phyloP scores from a whole-genome alignment of 306 rosid genomes.

The Lablab purpureus region DNA sequence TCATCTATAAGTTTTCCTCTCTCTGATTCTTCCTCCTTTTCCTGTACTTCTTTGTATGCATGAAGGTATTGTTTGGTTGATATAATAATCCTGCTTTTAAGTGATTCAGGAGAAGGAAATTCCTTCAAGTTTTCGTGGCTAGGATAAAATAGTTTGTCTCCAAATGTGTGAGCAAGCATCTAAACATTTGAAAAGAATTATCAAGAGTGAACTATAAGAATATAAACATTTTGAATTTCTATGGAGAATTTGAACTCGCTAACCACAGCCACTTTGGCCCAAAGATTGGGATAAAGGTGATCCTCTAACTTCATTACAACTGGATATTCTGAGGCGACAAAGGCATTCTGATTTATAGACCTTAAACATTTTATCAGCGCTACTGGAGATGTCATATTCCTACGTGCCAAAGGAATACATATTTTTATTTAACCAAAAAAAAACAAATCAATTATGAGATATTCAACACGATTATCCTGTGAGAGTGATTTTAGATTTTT shows the following conservation, averaged over 20 bases:
- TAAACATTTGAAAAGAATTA: slow-evolving; percentile 46
- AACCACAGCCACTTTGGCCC: slow-evolving; percentile 92
- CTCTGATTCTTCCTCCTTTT: slow-evolving; percentile 55
- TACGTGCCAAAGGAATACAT: slow-evolving; percentile 45
- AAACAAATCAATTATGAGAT: too few relatives aligned
- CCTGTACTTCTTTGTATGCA: slow-evolving; percentile 71
- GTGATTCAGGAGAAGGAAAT: slow-evolving; percentile 91
- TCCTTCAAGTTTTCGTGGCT: slow-evolving; percentile 71
- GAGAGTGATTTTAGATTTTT: too few relatives aligned
- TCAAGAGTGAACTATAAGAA: slow-evolving; percentile 41
- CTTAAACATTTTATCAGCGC: slow-evolving; percentile 79
- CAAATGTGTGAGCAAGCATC: slow-evolving; percentile 82
- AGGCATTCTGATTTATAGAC: slow-evolving; percentile 83
- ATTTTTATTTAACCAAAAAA: too few relatives aligned
- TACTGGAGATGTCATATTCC: slow-evolving; percentile 95
- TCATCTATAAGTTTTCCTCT: too few relatives aligned
- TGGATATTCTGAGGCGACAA: slow-evolving; percentile 83
- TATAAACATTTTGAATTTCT: slow-evolving; percentile 6
- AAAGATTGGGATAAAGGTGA: slow-evolving; percentile 94
- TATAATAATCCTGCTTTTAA: slow-evolving; percentile 77
- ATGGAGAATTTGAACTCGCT: slow-evolving; percentile 35
- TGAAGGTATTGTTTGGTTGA: too few relatives aligned
- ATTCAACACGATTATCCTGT: too few relatives aligned
- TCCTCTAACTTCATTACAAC: slow-evolving; percentile 95
- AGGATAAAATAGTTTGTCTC: slow-evolving; percentile 77